phyloP scores from a whole-genome alignment of 768 basidiomycete genomes.

The Cystobasidium tubakii region DNA sequence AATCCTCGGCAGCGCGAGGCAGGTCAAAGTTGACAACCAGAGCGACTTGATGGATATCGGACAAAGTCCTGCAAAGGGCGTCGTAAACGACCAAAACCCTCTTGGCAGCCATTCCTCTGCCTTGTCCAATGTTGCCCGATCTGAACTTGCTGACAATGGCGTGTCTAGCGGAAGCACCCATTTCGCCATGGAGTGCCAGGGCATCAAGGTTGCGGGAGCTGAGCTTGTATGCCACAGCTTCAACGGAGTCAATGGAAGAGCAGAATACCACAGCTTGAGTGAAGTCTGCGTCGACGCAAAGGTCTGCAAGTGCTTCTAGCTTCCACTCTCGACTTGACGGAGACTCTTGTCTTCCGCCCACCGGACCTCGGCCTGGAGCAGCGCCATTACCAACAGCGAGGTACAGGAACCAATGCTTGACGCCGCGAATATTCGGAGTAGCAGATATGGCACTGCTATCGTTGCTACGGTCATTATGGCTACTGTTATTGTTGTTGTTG shows the following conservation, averaged over 20 bases:
- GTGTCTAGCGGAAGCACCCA: conserved; percentile 74
- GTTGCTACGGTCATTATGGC: conserved; percentile 52
- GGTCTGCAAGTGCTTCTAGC: conserved; percentile 78
- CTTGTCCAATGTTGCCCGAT: conserved; percentile 52
- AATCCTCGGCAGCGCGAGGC: conserved; percentile 93
- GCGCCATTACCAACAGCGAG: conserved; percentile 60
- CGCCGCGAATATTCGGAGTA: conserved; percentile 55
- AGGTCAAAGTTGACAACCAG: conserved; percentile 93
- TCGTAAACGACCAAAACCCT: conserved; percentile 89
- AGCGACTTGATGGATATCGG: conserved; percentile 77
- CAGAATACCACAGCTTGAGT: conserved; percentile 47
- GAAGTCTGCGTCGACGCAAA: conserved; percentile 72
- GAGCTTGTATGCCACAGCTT: conserved; percentile 61
- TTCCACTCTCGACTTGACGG: conserved; percentile 65
- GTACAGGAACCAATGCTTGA: conserved; percentile 94
- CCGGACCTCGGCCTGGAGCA: conserved; percentile 39
- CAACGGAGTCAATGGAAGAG: conserved; percentile 41
- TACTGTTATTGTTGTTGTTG: conserved; percentile 53
- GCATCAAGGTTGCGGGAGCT: conserved; percentile 78
- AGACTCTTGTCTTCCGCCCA: conserved; percentile 47
- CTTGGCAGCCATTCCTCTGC: conserved; percentile 56
- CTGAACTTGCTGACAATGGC: conserved; percentile 81
- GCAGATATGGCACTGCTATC: conserved; percentile 13
- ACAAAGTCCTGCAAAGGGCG: conserved; percentile 72
- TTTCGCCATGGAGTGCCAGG: conserved; percentile 83